Evolutionary conservation across 1,139 yeast species (phyloP).

Genomic region (Geotrichum phurueaensis): DNA sequence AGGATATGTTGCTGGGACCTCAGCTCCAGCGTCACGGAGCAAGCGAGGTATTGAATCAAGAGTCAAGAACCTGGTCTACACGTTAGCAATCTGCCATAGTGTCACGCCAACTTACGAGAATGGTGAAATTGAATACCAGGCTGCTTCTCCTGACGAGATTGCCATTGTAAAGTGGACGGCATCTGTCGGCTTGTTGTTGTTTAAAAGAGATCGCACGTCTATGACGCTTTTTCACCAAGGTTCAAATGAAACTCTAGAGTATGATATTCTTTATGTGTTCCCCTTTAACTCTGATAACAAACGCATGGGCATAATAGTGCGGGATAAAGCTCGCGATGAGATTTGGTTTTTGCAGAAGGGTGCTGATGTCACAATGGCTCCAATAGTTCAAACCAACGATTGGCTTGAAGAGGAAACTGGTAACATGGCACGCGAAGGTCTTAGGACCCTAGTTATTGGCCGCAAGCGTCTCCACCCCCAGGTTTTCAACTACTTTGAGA

Average conservation of each 20-base stretch:
- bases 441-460: slow-evolving; percentile 89
- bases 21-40: slow-evolving; percentile 34
- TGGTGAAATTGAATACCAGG: slow-evolving; percentile 73
- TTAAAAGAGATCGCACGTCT: slow-evolving; percentile 73
- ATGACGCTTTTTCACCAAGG: slow-evolving; percentile 61
- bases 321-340: slow-evolving; percentile 58
- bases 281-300: slow-evolving; percentile 95
- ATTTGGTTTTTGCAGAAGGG: slow-evolving; percentile 87
- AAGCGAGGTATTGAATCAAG: slow-evolving; percentile 65
- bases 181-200: slow-evolving; percentile 70
- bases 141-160: slow-evolving; percentile 97
- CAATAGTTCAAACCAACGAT: slow-evolving; percentile 75
- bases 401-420: slow-evolving; percentile 98
- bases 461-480: slow-evolving; percentile 58
- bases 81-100: slow-evolving; percentile 89
- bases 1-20: slow-evolving; percentile 48
- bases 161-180: slow-evolving; percentile 95
- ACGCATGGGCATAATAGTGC: slow-evolving; percentile 88
- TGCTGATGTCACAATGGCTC: slow-evolving; percentile 93
- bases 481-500: slow-evolving; percentile 56
- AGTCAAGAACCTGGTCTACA: slow-evolving; percentile 72
- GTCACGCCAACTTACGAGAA: slow-evolving; percentile 81
- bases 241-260: slow-evolving; percentile 49
- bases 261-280: slow-evolving; percentile 72
- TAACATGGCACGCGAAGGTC: slow-evolving; percentile 97